Conservation (phyloP, 2,329 filamentous ascomycete genomes). For the Microcyclospora pomicola region DNA sequence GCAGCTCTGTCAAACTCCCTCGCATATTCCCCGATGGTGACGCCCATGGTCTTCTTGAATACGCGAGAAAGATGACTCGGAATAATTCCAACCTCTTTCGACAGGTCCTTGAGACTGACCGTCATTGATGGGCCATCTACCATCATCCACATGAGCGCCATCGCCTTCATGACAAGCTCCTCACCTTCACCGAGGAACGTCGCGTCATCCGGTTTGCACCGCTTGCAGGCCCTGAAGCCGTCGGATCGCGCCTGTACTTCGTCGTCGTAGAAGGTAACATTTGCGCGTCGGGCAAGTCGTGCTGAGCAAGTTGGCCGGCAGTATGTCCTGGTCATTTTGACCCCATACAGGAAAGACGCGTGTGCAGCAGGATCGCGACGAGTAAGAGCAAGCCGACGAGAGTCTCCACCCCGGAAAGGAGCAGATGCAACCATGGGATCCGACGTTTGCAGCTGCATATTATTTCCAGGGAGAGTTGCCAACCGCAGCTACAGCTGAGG, state of each 20-base stretch:
- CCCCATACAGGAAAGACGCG: conserved; percentile 39
- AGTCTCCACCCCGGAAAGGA: too few relatives aligned
- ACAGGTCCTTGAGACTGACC: conserved; percentile 32
- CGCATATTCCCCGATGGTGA: too few relatives aligned
- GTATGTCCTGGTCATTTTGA: conserved; percentile 43
- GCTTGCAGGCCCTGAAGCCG: conserved; percentile 44
- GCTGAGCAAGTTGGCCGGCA: conserved; percentile 48
- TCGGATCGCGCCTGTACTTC: conserved; percentile 33
- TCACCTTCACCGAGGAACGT: neutral
- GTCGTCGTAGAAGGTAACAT: conserved; percentile 41
- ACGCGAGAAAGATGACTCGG: conserved; percentile 46
- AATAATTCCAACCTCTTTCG: conserved; percentile 38
- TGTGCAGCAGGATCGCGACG: too few relatives aligned
- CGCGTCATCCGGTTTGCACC: conserved; percentile 34
- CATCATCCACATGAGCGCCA: conserved; percentile 26
- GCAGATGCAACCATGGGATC: too few relatives aligned
- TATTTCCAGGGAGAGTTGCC: too few relatives aligned
- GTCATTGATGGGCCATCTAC: conserved; percentile 14
- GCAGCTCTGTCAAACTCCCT: too few relatives aligned
- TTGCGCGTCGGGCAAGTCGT: conserved; percentile 43
- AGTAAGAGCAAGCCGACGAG: too few relatives aligned
- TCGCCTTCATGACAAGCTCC: too few relatives aligned
- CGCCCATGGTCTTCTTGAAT: conserved; percentile 30
- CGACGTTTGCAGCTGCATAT: too few relatives aligned
- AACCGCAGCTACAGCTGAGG: too few relatives aligned